phyloP scores from a whole-genome alignment of 2,329 filamentous ascomycete genomes.

The Purpureocillium takamizusanense region DNA sequence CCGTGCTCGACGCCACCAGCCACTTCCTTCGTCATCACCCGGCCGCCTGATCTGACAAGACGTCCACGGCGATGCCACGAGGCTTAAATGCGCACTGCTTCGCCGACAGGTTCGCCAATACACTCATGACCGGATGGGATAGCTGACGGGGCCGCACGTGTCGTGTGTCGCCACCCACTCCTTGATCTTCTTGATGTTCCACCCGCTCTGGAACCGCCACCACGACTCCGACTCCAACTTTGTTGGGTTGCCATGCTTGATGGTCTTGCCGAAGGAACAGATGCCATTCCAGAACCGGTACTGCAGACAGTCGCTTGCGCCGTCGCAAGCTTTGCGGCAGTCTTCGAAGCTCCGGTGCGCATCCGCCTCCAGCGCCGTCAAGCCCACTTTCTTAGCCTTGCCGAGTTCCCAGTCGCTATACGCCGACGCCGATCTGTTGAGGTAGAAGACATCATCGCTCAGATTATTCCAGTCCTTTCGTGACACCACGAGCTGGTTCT shows the following conservation, averaged over 20 bases:
- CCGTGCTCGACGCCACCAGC: too few species aligned
- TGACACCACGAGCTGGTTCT: slow-evolving; percentile 23
- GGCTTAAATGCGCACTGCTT: too few species aligned
- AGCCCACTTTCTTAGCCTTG: slow-evolving; percentile 21
- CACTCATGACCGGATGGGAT: not conserved
- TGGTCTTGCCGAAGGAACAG: slow-evolving; percentile 24
- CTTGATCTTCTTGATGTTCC: slow-evolving; percentile 30
- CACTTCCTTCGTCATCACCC: too few species aligned
- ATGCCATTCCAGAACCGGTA: slow-evolving; percentile 28
- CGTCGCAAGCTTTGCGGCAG: slow-evolving; percentile 36
- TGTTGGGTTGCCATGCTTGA: slow-evolving; percentile 29
- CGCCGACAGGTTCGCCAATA: not conserved
- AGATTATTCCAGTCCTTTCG: slow-evolving; percentile 46
- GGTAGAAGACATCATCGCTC: slow-evolving; percentile 34
- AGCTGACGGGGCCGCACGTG: slow-evolving; percentile 17
- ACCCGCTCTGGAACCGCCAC: slow-evolving; percentile 28
- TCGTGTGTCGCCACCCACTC: slow-evolving; percentile 28
- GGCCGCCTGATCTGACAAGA: too few species aligned
- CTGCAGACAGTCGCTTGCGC: slow-evolving; percentile 28
- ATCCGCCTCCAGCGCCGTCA: slow-evolving; percentile 26
- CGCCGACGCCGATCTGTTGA: slow-evolving; percentile 19
- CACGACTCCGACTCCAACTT: slow-evolving; percentile 17
- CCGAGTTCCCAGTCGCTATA: slow-evolving; percentile 21
- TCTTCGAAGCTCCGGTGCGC: slow-evolving; percentile 32
- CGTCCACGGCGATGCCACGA: too few species aligned